A percentile compares a stretch with the other conserved stretches of the same genome.
Evolutionary conservation across 148 eudicot genomes (phyloP).

Genomic region (Rheum nobile): DNA sequence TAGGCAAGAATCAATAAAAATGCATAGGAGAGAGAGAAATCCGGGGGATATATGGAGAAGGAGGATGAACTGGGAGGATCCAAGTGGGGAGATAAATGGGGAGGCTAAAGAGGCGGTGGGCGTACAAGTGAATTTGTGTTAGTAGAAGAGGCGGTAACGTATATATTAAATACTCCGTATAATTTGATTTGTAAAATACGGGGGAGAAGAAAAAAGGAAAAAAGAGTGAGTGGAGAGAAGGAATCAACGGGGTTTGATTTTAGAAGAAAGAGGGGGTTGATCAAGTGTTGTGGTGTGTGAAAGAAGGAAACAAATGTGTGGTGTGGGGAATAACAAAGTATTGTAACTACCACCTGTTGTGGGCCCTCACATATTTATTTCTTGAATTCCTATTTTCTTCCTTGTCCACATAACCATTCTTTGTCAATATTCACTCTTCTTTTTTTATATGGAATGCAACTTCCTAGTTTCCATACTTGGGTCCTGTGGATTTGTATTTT

Average conservation of each 20-base stretch:
- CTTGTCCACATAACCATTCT: neutral
- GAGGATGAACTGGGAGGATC: neutral
- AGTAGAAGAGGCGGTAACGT: neutral
- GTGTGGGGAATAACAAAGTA: slow-evolving; percentile 1
- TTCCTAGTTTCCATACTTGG: neutral
- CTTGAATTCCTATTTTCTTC: neutral
- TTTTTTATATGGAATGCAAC: neutral
- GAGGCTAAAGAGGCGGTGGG: neutral
- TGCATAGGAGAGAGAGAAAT: neutral
- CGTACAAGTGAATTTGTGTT: neutral
- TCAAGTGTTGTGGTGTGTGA: slow-evolving; percentile 7
- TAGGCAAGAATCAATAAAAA: no score
- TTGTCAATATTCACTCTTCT: neutral
- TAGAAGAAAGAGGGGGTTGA: neutral
- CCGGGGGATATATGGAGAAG: neutral
- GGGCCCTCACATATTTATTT: neutral
- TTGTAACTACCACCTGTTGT: slow-evolving; percentile 1
- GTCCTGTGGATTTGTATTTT: no score
- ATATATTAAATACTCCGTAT: neutral
- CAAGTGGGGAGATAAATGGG: neutral
- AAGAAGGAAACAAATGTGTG: slow-evolving; percentile 8
- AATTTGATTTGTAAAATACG: neutral
- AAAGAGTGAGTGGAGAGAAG: neutral
- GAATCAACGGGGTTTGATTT: neutral
- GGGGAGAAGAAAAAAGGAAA: neutral